phyloP scores from a whole-genome alignment of 2,329 filamentous ascomycete genomes.

The Coniochaeta sp. region DNA sequence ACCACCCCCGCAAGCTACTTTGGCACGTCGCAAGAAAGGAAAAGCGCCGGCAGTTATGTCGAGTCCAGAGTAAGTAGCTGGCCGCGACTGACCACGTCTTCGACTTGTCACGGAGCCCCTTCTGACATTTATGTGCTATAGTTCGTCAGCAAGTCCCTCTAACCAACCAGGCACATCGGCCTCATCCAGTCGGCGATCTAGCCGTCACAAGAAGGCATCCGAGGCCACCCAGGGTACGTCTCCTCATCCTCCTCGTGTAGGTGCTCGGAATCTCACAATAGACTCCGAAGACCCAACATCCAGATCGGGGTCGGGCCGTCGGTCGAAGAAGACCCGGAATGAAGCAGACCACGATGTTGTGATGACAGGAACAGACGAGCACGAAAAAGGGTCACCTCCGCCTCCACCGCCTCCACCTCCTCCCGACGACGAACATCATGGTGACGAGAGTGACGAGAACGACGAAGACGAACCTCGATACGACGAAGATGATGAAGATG shows the following conservation, averaged over 20 bases:
- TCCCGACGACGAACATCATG: slow-evolving; percentile 30
- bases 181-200: slow-evolving; percentile 65
- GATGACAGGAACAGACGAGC: slow-evolving; percentile 64
- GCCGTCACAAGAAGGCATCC: slow-evolving; percentile 58
- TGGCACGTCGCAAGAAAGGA: slow-evolving; percentile 49
- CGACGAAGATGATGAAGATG: slow-evolving; percentile 43
- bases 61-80: slow-evolving; percentile 53
- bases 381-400: slow-evolving; percentile 30
- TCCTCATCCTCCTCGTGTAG: not conserved
- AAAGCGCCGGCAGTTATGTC: slow-evolving; percentile 63
- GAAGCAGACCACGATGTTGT: slow-evolving; percentile 55
- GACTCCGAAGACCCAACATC: slow-evolving; percentile 19
- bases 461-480: slow-evolving; percentile 54
- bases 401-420: slow-evolving; percentile 35
- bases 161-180: slow-evolving; percentile 57
- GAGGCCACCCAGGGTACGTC: slow-evolving; percentile 35
- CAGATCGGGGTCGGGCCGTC: slow-evolving; percentile 30
- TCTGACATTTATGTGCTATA: not conserved
- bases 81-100: not conserved
- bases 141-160: slow-evolving; percentile 44
- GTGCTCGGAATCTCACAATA: slow-evolving; percentile 8
- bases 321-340: slow-evolving; percentile 46
- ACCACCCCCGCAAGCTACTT: slow-evolving; percentile 25
- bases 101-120: not conserved
- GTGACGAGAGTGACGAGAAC: slow-evolving; percentile 36